These are phyloP conservation scores for Picea glauca DNA, from an alignment of 75 land plant species.

Conservation along the genomic window DNA sequence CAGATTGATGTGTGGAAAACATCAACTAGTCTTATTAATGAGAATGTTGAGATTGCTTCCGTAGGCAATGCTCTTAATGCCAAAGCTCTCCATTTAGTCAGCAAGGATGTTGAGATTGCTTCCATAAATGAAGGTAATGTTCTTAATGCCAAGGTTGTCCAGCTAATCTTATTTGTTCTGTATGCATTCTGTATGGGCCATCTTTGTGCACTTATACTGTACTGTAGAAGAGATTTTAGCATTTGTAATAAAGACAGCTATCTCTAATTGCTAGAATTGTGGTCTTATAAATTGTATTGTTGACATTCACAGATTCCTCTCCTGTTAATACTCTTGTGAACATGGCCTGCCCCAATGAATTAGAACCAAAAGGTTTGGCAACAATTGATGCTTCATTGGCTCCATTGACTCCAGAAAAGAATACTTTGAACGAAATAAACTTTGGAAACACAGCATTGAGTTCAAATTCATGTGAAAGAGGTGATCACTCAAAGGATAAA, in stretches of 20 bases:
- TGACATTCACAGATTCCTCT: background rate
- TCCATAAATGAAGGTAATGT: background rate
- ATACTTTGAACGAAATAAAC: background rate
- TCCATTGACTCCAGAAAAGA: background rate
- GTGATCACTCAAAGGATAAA: background rate
- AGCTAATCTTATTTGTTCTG: no score
- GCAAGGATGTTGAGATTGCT: no score
- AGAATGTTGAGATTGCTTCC: constrained; percentile 4
- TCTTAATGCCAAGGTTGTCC: no score
- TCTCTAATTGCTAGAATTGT: background rate
- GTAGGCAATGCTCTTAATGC: no score
- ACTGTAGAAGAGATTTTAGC: background rate
- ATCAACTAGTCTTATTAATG: background rate
- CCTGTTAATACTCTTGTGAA: background rate
- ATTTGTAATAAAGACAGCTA: background rate
- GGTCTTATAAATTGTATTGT: background rate
- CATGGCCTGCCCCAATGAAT: background rate
- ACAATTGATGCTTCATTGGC: background rate
- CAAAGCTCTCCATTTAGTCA: no score
- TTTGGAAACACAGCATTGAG: background rate
- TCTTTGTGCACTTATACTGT: background rate
- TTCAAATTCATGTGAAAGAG: background rate
- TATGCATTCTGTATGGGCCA: no score
- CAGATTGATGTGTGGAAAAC: background rate
- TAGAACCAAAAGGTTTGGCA: background rate